These are phyloP conservation scores for Platanthera guangdongensis DNA, from an alignment of 106 monocot genomes.

Conservation along the genomic window DNA sequence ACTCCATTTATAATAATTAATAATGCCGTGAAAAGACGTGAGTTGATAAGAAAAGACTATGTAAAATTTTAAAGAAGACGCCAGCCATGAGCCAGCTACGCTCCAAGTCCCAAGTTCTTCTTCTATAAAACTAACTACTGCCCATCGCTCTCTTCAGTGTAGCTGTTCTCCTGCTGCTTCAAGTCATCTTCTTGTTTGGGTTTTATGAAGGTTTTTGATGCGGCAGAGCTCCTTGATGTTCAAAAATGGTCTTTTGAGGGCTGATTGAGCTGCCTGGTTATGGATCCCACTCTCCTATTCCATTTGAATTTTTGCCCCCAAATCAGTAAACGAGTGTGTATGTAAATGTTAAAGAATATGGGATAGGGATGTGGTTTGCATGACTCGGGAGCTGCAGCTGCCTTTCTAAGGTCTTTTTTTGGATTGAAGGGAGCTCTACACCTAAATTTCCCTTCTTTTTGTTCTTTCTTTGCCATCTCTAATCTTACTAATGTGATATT, in stretches of 20 bases:
- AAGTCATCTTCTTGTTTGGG: background rate
- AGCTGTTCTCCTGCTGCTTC: background rate
- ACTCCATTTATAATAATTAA: background rate
- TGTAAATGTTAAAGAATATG: slow-evolving; percentile 9
- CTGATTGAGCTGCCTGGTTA: slow-evolving; percentile 42
- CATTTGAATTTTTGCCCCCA: background rate
- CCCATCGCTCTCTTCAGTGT: background rate
- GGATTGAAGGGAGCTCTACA: slow-evolving; percentile 71
- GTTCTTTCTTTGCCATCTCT: slow-evolving; percentile 29
- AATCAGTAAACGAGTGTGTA: background rate
- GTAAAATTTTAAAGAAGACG: too few species aligned
- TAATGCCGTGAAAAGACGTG: background rate
- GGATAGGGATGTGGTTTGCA: slow-evolving; percentile 54
- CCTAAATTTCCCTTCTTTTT: slow-evolving; percentile 31
- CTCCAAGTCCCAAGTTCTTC: background rate
- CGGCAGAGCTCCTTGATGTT: slow-evolving; percentile 38
- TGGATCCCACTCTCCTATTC: slow-evolving; percentile 55
- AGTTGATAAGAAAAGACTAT: background rate
- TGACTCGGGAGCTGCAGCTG: slow-evolving; percentile 37
- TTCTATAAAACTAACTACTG: background rate
- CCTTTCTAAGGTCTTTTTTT: slow-evolving; percentile 27
- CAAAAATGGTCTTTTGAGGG: slow-evolving; percentile 29
- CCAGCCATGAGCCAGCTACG: background rate
- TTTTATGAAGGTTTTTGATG: background rate
- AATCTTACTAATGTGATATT: too few species aligned